Conservation (phyloP, 2,329 filamentous ascomycete genomes). For the Arthrobotrys pseudoclavata region DNA sequence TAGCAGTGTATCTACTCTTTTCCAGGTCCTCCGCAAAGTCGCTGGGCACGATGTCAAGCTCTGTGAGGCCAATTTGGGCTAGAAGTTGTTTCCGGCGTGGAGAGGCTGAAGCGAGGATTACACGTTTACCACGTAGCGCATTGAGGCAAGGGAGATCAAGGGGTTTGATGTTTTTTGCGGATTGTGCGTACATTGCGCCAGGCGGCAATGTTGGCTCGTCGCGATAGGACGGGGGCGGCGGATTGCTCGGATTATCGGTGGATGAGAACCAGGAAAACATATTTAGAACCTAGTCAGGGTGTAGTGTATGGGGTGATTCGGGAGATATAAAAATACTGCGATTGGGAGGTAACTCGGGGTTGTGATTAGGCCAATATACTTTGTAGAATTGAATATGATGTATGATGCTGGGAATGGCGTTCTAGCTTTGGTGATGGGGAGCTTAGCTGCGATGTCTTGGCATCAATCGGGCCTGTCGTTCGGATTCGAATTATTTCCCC, state of each 20-base stretch:
- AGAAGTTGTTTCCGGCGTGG: slow-evolving; percentile 87
- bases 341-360: slow-evolving; percentile 6
- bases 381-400: background rate
- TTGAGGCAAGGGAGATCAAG: slow-evolving; percentile 84
- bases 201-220: slow-evolving; percentile 36
- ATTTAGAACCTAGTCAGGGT: background rate
- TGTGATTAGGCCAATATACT: background rate
- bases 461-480: slow-evolving; percentile 40
- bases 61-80: slow-evolving; percentile 79
- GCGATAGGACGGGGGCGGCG: slow-evolving; percentile 54
- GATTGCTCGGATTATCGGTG: slow-evolving; percentile 21
- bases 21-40: slow-evolving; percentile 86
- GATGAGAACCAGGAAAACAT: slow-evolving; percentile 53
- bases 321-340: background rate
- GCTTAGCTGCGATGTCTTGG: slow-evolving; percentile 32
- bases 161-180: slow-evolving; percentile 66
- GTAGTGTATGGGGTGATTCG: slow-evolving; percentile 1
- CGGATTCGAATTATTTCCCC: slow-evolving; percentile 46
- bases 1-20: slow-evolving; percentile 79
- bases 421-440: slow-evolving; percentile 28
- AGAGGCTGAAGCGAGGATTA: slow-evolving; percentile 91
- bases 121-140: slow-evolving; percentile 80
- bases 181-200: slow-evolving; percentile 30
- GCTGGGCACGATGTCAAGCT: slow-evolving; percentile 87
- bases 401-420: background rate